Evolutionary conservation across 345 rosid species (phyloP).

Genomic region (Physaria fendleri): DNA sequence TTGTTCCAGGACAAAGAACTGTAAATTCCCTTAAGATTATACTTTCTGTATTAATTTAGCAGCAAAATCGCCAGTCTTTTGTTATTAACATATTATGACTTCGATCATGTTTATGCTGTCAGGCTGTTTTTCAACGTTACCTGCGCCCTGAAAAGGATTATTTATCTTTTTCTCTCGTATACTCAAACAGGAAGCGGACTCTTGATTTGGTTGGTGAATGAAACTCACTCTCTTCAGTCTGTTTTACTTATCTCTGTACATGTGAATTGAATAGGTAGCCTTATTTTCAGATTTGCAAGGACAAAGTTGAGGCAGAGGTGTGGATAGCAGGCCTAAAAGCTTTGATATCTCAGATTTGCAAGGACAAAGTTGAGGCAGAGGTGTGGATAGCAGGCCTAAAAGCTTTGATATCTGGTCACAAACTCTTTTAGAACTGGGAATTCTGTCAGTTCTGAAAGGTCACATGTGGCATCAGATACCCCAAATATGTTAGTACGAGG

Average conservation of each 20-base stretch:
- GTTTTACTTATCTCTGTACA: conserved; percentile 3
- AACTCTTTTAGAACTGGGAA: conserved; percentile 49
- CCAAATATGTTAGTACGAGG: conserved; percentile 82
- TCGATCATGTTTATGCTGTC: conserved; percentile 18
- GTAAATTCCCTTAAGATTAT: conserved; percentile 44
- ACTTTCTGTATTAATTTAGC: conserved; percentile 1
- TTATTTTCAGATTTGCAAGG: conserved; percentile 71
- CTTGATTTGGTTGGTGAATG: conserved; percentile 84
- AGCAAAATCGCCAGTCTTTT: neutral
- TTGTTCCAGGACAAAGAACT: conserved; percentile 96
- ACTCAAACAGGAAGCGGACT: conserved; percentile 74
- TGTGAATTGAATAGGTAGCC: conserved; percentile 12
- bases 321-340: conserved; percentile 85
- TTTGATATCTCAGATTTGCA: conserved; percentile 77
- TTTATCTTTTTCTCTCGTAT: conserved; percentile 82
- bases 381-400: conserved; percentile 85
- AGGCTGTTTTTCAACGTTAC: conserved; percentile 86
- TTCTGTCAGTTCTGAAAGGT: conserved; percentile 57
- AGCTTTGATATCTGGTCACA: conserved; percentile 71
- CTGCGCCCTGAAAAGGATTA: conserved; percentile 82
- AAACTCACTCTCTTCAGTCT: conserved; percentile 4
- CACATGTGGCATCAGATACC: conserved; percentile 83
- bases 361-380: conserved; percentile 95
- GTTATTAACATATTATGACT: neutral
- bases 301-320: conserved; percentile 90